Conservation (phyloP, 352 stramenopile genomes). For the Lagenidium giganteum region DNA sequence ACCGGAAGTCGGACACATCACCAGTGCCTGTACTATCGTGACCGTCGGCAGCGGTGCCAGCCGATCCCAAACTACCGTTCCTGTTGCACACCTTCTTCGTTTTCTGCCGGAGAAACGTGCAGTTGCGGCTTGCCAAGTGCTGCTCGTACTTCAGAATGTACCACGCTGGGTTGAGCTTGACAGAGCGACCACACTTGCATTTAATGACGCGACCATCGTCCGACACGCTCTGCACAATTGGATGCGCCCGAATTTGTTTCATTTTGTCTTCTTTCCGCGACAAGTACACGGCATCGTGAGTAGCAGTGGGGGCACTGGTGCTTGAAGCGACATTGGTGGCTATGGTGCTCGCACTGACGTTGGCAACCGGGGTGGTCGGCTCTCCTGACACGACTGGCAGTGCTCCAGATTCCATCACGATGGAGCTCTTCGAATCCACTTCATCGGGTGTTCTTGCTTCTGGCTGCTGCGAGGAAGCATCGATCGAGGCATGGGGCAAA, state of each 20-base stretch:
- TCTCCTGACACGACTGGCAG: no score
- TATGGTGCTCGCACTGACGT: no score
- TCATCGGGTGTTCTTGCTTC: background rate
- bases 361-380: no score
- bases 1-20: no score
- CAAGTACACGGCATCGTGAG: no score
- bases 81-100: background rate
- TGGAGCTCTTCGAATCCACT: background rate
- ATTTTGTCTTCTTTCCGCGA: conserved; percentile 52
- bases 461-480: no score
- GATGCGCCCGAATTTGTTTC: conserved; percentile 33
- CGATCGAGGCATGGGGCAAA: no score
- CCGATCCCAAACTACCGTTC: background rate
- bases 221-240: conserved; percentile 33
- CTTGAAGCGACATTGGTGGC: no score
- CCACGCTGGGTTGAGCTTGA: conserved; percentile 64
- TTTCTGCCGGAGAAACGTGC: conserved; percentile 41
- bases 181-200: conserved; percentile 56
- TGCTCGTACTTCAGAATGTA: conserved; percentile 80
- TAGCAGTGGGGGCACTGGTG: no score
- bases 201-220: conserved; percentile 38
- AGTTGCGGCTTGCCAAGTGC: conserved; percentile 66
- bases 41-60: background rate
- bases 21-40: no score
- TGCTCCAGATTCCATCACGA: no score